These are phyloP conservation scores for Lasiosphaeriaceae sp. DNA, from an alignment of 495 filamentous ascomycete genomes.

Conservation along the genomic window DNA sequence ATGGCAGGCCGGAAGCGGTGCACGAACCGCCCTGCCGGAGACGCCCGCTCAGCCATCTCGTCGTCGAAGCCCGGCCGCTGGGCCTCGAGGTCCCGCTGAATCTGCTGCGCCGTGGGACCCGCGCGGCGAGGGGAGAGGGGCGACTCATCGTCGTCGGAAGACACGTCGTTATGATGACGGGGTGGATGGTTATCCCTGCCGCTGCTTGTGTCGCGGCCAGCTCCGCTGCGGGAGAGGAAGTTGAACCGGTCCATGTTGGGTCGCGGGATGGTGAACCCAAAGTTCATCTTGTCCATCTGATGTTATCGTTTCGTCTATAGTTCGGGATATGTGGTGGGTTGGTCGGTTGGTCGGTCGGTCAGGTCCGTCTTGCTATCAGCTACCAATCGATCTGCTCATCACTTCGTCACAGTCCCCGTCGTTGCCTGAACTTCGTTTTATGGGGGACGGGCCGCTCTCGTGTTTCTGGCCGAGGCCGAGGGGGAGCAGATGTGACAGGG, in stretches of 20 bases:
- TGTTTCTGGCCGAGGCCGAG: too few species aligned
- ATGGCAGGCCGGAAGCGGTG: constrained; percentile 32
- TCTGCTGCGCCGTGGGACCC: not conserved
- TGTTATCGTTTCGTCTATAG: too few species aligned
- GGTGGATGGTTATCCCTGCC: not conserved
- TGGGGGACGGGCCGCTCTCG: too few species aligned
- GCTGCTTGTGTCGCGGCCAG: constrained; percentile 4
- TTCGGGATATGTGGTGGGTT: too few species aligned
- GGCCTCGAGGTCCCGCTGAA: constrained; percentile 19
- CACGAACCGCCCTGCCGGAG: constrained; percentile 13
- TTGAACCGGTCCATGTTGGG: constrained; percentile 29
- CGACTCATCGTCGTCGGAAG: constrained; percentile 19
- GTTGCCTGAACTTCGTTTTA: too few species aligned
- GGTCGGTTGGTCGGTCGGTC: too few species aligned
- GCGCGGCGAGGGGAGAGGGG: constrained; percentile 20
- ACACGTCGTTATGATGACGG: not conserved
- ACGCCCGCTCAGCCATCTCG: constrained; percentile 31
- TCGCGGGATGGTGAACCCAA: constrained; percentile 13
- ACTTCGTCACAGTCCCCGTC: too few species aligned
- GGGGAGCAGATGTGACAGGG: too few species aligned
- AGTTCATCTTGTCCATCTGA: not conserved
- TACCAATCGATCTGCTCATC: too few species aligned
- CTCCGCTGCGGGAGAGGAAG: constrained; percentile 24
- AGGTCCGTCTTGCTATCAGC: too few species aligned
- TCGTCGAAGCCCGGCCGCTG: constrained; percentile 3